phyloP scores from a whole-genome alignment of 1,139 yeast species.

The Blastobotrys ciferrii region DNA sequence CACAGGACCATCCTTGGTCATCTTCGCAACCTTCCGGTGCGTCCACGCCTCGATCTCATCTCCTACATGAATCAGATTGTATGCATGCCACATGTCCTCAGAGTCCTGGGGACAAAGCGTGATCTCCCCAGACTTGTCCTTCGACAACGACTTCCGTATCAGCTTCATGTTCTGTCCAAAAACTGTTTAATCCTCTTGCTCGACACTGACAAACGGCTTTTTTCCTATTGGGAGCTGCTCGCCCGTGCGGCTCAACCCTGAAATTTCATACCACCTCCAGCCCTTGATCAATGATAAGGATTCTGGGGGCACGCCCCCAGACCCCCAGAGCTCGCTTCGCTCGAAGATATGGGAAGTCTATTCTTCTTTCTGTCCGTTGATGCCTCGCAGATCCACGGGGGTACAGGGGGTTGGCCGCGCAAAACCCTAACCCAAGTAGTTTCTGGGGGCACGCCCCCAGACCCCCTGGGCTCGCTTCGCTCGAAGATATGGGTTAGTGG shows the following conservation, averaged over 20 bases:
- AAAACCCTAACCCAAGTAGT: too few relatives aligned
- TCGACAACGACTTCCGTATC: slow-evolving; percentile 50
- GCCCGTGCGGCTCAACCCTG: background rate
- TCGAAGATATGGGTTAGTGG: too few relatives aligned
- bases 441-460: too few relatives aligned
- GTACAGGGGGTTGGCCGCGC: too few relatives aligned
- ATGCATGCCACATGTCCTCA: slow-evolving; percentile 88
- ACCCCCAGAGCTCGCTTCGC: too few relatives aligned
- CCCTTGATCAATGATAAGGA: too few relatives aligned
- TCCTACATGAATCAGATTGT: slow-evolving; percentile 72
- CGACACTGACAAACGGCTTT: background rate
- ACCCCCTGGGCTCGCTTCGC: too few relatives aligned
- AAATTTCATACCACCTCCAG: too few relatives aligned
- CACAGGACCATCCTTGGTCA: slow-evolving; percentile 32
- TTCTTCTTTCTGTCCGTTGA: too few relatives aligned
- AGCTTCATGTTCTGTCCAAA: slow-evolving; percentile 48
- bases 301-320: too few relatives aligned
- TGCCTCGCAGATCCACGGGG: too few relatives aligned
- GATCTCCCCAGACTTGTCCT: slow-evolving; percentile 64
- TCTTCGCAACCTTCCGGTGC: slow-evolving; percentile 60
- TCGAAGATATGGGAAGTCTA: too few relatives aligned
- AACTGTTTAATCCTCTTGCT: background rate
- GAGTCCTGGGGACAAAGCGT: slow-evolving; percentile 78
- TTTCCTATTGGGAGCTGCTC: slow-evolving; percentile 5
- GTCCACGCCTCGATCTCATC: slow-evolving; percentile 74